These are phyloP conservation scores for Trichoderma guizhouense DNA, from an alignment of 2,329 filamentous ascomycete species.

Conservation along the genomic window DNA sequence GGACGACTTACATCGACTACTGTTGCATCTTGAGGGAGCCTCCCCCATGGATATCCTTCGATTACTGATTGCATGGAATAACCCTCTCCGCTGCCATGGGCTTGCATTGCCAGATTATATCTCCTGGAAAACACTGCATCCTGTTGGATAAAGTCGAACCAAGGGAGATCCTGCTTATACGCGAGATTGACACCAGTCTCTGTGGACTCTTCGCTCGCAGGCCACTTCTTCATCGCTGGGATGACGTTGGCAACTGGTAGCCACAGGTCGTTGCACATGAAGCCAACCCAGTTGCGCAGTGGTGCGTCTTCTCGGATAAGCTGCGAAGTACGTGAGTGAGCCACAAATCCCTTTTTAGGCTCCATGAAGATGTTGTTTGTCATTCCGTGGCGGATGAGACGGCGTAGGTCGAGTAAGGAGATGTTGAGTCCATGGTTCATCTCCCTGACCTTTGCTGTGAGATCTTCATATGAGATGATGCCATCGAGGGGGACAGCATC, in stretches of 20 bases:
- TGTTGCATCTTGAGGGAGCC: neutral
- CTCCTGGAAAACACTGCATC: conserved; percentile 25
- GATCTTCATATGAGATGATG: conserved; percentile 27
- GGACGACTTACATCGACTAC: conserved; percentile 15
- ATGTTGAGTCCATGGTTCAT: conserved; percentile 38
- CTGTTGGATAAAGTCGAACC: conserved; percentile 30
- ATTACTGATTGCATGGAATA: conserved; percentile 17
- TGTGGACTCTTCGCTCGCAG: conserved; percentile 31
- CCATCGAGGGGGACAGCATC: conserved; percentile 27
- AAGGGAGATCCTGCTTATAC: conserved; percentile 23
- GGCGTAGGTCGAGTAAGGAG: conserved; percentile 29
- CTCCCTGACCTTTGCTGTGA: conserved; percentile 30
- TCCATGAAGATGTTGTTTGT: conserved; percentile 39
- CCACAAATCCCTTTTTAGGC: conserved; percentile 34
- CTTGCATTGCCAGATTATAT: conserved; percentile 33
- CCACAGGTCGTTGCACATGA: conserved; percentile 31
- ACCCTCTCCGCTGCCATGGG: conserved; percentile 26
- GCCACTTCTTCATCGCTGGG: conserved; percentile 35
- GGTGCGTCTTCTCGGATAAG: conserved; percentile 28
- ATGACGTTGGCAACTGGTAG: conserved; percentile 29
- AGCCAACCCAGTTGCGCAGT: conserved; percentile 30
- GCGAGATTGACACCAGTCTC: conserved; percentile 33
- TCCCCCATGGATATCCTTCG: conserved; percentile 15
- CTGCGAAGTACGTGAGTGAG: conserved; percentile 35
- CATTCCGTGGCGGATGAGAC: conserved; percentile 38